phyloP scores from a whole-genome alignment of 441 rosid genomes.

The Croton setiger region DNA sequence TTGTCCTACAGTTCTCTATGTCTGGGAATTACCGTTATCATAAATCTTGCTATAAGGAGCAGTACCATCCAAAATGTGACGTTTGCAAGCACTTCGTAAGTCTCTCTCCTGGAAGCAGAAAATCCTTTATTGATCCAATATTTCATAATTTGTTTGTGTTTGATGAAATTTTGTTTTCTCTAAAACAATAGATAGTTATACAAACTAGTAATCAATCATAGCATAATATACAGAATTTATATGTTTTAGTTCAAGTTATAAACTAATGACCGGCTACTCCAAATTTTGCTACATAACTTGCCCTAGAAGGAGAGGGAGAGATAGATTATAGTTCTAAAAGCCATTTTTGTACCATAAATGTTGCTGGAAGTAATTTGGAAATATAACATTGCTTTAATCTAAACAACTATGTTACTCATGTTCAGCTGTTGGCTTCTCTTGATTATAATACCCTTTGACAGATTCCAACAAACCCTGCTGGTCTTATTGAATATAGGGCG shows the following conservation, averaged over 20 bases:
- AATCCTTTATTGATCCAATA: conserved; percentile 5
- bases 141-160: background rate
- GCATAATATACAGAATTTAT: background rate
- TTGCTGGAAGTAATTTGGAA: conserved; percentile 16
- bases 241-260: background rate
- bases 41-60: conserved; percentile 86
- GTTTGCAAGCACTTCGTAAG: conserved; percentile 90
- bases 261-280: no score
- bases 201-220: background rate
- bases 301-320: background rate
- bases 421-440: conserved; percentile 24
- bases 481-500: conserved; percentile 87
- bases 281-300: background rate
- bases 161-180: background rate
- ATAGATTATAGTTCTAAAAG: background rate
- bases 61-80: conserved; percentile 84
- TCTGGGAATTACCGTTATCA: conserved; percentile 78
- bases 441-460: conserved; percentile 30
- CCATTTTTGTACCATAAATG: background rate
- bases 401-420: conserved; percentile 20
- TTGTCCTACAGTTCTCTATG: conserved; percentile 67
- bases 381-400: conserved; percentile 4
- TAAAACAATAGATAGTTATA: background rate
- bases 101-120: conserved; percentile 15
- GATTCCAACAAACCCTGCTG: conserved; percentile 84